Percentiles rank a stretch among this genome's conserved stretches.
Evolutionary conservation across 352 stramenopile genomes (phyloP).

Genomic region (Plasmopara viticola): DNA sequence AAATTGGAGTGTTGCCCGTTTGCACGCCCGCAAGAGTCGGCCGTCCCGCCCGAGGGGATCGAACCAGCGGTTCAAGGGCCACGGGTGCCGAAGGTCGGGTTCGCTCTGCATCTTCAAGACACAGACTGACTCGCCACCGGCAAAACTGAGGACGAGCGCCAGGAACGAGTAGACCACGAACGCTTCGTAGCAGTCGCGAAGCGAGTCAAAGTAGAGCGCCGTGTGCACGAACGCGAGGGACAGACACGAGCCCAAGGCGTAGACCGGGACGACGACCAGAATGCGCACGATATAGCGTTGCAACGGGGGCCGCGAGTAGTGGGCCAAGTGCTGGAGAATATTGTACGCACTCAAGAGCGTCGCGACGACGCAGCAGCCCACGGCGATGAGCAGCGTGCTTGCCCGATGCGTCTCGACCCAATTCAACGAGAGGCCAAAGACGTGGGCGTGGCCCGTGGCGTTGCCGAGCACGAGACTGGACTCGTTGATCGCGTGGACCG

Average conservation of each 20-base stretch:
- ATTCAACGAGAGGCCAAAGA: slow-evolving; percentile 56
- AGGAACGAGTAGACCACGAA: slow-evolving; percentile 92
- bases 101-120: slow-evolving; percentile 86
- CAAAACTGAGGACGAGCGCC: slow-evolving; percentile 85
- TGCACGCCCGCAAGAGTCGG: slow-evolving; percentile 78
- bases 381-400: slow-evolving; percentile 45
- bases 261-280: slow-evolving; percentile 81
- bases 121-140: slow-evolving; percentile 83
- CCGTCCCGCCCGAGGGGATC: slow-evolving; percentile 73
- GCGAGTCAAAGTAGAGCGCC: slow-evolving; percentile 79
- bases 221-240: slow-evolving; percentile 78
- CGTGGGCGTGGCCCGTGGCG: slow-evolving; percentile 48
- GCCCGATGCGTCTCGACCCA: slow-evolving; percentile 69
- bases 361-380: slow-evolving; percentile 48
- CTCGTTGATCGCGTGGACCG: slow-evolving; percentile 48
- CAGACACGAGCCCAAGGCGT: slow-evolving; percentile 76
- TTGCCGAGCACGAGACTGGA: slow-evolving; percentile 61
- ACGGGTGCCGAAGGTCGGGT: slow-evolving; percentile 73
- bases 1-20: slow-evolving; percentile 89
- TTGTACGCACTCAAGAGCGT: slow-evolving; percentile 70
- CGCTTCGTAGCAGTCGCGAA: slow-evolving; percentile 89
- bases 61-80: slow-evolving; percentile 71
- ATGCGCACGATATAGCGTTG: slow-evolving; percentile 89
- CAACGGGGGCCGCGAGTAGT: slow-evolving; percentile 76
- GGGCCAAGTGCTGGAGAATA: slow-evolving; percentile 80